phyloP scores from a whole-genome alignment of 495 filamentous ascomycete genomes.

The Penicillium steckii region DNA sequence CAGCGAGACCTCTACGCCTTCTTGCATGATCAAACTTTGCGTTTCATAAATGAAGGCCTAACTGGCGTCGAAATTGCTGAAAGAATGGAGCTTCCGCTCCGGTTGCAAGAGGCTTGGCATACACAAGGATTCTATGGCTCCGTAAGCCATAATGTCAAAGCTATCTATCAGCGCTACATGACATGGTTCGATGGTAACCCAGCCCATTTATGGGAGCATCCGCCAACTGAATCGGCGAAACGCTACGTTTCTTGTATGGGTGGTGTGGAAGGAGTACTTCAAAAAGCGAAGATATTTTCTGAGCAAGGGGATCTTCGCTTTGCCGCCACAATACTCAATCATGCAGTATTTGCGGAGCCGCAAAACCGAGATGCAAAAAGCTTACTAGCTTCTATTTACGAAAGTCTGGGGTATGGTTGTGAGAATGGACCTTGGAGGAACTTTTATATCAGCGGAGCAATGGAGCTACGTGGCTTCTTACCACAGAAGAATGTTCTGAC shows the following conservation, averaged over 20 bases:
- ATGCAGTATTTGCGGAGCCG: conserved; percentile 15
- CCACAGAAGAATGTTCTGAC: too few species aligned
- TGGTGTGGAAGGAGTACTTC: conserved; percentile 12
- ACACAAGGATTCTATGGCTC: conserved; percentile 35
- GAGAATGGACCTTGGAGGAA: conserved; percentile 23
- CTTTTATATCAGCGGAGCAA: conserved; percentile 22
- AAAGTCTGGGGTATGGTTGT: conserved; percentile 23
- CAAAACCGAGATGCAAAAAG: neutral
- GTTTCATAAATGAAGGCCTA: conserved; percentile 25
- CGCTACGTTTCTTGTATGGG: conserved; percentile 29
- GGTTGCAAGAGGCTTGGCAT: conserved; percentile 23
- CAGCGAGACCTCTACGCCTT: conserved; percentile 37
- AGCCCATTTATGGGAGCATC: conserved; percentile 32
- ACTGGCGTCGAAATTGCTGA: conserved; percentile 34
- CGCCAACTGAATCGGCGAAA: conserved; percentile 20
- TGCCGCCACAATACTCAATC: conserved; percentile 20
- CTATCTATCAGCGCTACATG: conserved; percentile 37
- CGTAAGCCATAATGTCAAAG: conserved; percentile 38
- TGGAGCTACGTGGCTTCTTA: conserved; percentile 15
- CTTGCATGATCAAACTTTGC: conserved; percentile 35
- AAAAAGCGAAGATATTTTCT: conserved; percentile 8
- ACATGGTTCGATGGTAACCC: conserved; percentile 39
- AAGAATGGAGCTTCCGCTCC: conserved; percentile 20
- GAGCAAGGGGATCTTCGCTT: conserved; percentile 19
- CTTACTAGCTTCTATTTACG: conserved; percentile 13